Evolutionary conservation across 768 basidiomycete species (phyloP).

Genomic region (Kwoniella sp.): DNA sequence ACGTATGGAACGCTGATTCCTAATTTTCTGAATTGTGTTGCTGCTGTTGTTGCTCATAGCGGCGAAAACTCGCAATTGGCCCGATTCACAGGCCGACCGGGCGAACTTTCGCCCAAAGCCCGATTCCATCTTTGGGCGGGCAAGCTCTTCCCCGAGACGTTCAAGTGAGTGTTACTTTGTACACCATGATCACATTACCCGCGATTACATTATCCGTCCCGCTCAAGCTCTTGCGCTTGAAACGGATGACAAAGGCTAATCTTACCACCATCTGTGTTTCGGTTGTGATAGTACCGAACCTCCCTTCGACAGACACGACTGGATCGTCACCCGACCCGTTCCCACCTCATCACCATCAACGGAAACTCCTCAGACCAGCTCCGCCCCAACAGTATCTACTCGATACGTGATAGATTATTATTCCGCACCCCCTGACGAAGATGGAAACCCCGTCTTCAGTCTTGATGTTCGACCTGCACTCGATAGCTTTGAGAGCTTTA

Average conservation of each 20-base stretch:
- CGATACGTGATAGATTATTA: slow-evolving; percentile 98
- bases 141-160: slow-evolving; percentile 81
- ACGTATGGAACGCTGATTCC: too few relatives aligned
- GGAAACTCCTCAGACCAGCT: slow-evolving; percentile 16
- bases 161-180: slow-evolving; percentile 67
- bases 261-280: neutral
- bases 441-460: slow-evolving; percentile 92
- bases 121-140: slow-evolving; percentile 81
- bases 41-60: slow-evolving; percentile 59
- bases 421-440: slow-evolving; percentile 80
- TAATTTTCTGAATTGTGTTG: too few relatives aligned
- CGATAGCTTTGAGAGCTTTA: slow-evolving; percentile 76
- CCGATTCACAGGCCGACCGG: slow-evolving; percentile 84
- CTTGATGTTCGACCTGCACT: slow-evolving; percentile 94
- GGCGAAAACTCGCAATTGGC: slow-evolving; percentile 73
- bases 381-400: slow-evolving; percentile 49
- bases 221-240: too few relatives aligned
- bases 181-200: too few relatives aligned
- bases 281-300: slow-evolving; percentile 69
- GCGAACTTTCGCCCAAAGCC: slow-evolving; percentile 93
- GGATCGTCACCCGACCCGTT: slow-evolving; percentile 79
- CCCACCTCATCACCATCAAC: slow-evolving; percentile 56
- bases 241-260: too few relatives aligned
- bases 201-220: too few relatives aligned
- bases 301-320: slow-evolving; percentile 98